Base-by-base conservation (phyloP, 139 green algal genomes). In the Volvox reticuliferus region DNA sequence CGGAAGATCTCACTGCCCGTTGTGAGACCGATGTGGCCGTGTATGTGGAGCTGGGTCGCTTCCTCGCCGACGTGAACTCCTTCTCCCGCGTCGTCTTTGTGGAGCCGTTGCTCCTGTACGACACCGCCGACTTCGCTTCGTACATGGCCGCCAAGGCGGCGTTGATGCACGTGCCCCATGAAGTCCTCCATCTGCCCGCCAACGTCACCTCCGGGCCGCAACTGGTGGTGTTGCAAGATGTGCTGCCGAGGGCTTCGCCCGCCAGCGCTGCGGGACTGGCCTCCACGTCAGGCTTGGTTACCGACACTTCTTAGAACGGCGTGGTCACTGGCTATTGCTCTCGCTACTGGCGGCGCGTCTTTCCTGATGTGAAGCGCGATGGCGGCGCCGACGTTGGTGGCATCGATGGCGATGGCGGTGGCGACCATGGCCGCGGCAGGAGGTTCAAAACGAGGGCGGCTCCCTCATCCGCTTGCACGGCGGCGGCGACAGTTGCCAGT, bases 61-160 rank as follows among this genome's bases (percentile, higher is more conserved):
- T 88, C 36, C 67, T 69, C 26, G 67, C 67, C 1, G 35, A 61
- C 62, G 21, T 87, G 61, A 16, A 18, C 33, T 37, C n/a, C 21
- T 79, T 88, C 24, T 33, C 35, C 24, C 67, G 83, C 1, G 83
- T 35, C 24, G 36, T 88, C 19, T 88, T 88, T 35, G 83, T 88
- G 35, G 83, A 88, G 67, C 83, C 83, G 35, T 28, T 88, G 20
- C 55, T 88, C 26, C 67, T 88, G 83, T 88, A 80, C 67, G 83
- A 71, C 83, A 80, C 5, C 67, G 36, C 24, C 24, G 83, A 88
- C 67, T 61, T 88, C 21, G 26, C 26, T 6, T 28, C 24, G 24
- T 88, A 88, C 83, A 14, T 88, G 30, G 30, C 62, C 22, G 81
- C 55, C 1, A 87, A 87, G 30, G 30, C 30, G 61, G 81, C 81